phyloP scores from a whole-genome alignment of 352 stramenopile species.

The Pythium dissotocum region DNA sequence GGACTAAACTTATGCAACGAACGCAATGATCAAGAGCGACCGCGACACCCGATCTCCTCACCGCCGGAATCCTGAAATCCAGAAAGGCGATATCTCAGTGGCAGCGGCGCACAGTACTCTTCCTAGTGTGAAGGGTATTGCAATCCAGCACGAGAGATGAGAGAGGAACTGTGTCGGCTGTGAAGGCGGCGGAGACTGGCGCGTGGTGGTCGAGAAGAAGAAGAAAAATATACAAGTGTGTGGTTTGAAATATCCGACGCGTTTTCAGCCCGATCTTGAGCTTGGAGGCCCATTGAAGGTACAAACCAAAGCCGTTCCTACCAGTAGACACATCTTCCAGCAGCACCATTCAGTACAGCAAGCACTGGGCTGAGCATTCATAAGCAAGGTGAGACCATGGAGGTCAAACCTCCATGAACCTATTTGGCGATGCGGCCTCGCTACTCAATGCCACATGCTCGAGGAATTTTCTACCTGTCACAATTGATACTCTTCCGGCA shows the following conservation, averaged over 20 bases:
- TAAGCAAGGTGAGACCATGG: no score
- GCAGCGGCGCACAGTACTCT: neutral
- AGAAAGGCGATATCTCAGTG: neutral
- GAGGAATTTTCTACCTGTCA: neutral
- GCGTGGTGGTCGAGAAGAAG: neutral
- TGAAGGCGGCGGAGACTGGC: neutral
- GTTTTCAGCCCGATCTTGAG: neutral
- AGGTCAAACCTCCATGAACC: neutral
- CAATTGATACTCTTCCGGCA: constrained; percentile 9
- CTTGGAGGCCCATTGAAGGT: no score
- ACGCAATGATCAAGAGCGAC: constrained; percentile 8
- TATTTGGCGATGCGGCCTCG: neutral
- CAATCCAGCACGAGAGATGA: neutral
- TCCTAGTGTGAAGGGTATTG: no score
- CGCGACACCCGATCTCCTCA: neutral
- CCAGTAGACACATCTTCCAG: neutral
- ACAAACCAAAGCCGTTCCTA: no score
- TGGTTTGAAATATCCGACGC: constrained; percentile 4
- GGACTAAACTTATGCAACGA: constrained; percentile 38
- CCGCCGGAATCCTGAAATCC: constrained; percentile 8
- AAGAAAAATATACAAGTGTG: neutral
- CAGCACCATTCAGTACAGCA: neutral
- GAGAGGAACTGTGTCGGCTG: neutral
- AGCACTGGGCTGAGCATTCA: no score
- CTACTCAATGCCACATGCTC: neutral